phyloP scores from a whole-genome alignment of 768 basidiomycete species.

The Leccinellum luteum region DNA sequence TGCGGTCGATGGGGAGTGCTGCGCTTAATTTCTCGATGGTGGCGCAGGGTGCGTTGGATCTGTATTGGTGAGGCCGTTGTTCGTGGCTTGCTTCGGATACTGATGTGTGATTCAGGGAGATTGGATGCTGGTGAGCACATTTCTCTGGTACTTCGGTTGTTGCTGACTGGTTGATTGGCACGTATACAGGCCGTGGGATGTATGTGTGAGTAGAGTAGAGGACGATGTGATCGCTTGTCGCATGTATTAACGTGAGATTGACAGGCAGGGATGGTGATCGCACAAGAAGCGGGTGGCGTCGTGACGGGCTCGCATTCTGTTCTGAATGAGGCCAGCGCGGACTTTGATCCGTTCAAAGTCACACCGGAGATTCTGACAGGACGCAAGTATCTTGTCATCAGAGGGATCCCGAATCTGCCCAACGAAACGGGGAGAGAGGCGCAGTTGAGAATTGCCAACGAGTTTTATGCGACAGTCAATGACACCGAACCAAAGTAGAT shows the following conservation, averaged over 20 bases:
- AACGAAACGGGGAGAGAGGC: conserved; percentile 65
- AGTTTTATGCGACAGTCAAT: conserved; percentile 82
- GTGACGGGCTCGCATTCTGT: conserved; percentile 66
- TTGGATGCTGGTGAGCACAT: conserved; percentile 62
- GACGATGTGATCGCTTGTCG: background rate
- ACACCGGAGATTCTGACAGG: conserved; percentile 71
- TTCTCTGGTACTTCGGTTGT: background rate
- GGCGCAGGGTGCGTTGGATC: conserved; percentile 83
- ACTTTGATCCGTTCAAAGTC: conserved; percentile 52
- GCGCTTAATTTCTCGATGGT: conserved; percentile 82
- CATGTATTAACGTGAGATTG: background rate
- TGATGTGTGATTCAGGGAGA: conserved; percentile 52
- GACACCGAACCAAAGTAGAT: conserved; percentile 57
- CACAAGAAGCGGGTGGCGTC: conserved; percentile 82
- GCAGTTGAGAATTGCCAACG: conserved; percentile 77
- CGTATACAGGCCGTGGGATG: conserved; percentile 70
- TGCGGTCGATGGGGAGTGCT: conserved; percentile 81
- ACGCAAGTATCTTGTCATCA: conserved; percentile 77
- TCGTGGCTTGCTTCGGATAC: background rate
- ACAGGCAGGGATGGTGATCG: conserved; percentile 85
- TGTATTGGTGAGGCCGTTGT: conserved; percentile 67
- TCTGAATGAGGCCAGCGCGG: conserved; percentile 35
- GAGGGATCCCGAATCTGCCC: conserved; percentile 62
- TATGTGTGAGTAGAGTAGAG: conserved; percentile 54
- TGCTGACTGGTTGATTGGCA: background rate